Conservation (phyloP, 1,139 yeast genomes). For the Saccharomycopsis hybrid region DNA sequence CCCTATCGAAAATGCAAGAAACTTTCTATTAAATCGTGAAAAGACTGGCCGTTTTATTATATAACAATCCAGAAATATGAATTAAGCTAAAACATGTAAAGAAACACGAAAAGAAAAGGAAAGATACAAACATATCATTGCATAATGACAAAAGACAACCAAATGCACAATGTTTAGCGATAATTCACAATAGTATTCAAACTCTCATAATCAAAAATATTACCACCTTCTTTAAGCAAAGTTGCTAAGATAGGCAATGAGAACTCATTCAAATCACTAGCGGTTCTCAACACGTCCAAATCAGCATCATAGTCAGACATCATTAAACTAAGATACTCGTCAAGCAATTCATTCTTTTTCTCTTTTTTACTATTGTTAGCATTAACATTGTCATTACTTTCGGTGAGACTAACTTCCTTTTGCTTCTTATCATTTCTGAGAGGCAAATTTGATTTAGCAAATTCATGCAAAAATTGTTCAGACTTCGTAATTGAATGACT, state of each 20-base stretch:
- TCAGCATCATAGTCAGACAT: constrained; percentile 57
- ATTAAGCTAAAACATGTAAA: background rate
- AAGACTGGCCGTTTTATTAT: too few species aligned
- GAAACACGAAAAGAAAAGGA: background rate
- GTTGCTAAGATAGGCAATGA: constrained; percentile 59
- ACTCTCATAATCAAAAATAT: constrained; percentile 57
- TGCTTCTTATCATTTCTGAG: background rate
- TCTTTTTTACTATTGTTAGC: constrained; percentile 22
- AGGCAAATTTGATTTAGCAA: background rate
- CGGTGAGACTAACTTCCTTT: constrained; percentile 20
- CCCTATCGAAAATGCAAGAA: too few species aligned
- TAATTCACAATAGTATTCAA: constrained; percentile 28
- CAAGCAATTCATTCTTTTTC: constrained; percentile 41
- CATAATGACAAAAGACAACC: background rate
- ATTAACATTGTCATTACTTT: constrained; percentile 14
- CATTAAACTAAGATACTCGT: constrained; percentile 49
- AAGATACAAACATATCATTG: background rate
- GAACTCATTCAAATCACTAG: constrained; percentile 56
- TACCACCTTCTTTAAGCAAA: constrained; percentile 57
- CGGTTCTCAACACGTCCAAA: constrained; percentile 53
- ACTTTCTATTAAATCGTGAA: too few species aligned
- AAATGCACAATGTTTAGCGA: background rate
- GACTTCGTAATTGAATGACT: background rate
- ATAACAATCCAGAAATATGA: too few species aligned
- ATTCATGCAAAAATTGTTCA: background rate